Evolutionary conservation across 495 filamentous ascomycete genomes (phyloP), one percentile per base, ranked within the genome.

Genomic region (Entonaema liquescens): DNA sequence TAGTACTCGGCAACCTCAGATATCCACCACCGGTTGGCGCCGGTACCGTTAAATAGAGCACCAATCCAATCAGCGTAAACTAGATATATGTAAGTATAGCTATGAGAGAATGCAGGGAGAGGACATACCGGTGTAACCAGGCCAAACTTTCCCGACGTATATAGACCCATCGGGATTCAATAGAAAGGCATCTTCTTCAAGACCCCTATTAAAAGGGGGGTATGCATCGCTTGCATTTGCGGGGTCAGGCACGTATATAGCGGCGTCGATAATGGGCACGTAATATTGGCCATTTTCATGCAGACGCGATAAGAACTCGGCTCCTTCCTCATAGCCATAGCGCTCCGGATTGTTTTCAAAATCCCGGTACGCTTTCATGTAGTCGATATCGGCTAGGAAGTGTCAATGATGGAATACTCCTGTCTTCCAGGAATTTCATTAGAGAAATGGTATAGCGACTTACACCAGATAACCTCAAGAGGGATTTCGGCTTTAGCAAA

Each of bases 111-210:
- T 19, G 1, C 6, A 15, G 8, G 8, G 5, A 26, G 25, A 54
- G 47, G 21, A 42, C 36, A 60, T 72, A 81, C 80, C 79, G 3
- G 92, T 91, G 44, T 88, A 87, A 44, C 94, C 94, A n/a, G 93
- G 93, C 94, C 94, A 97, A 15, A 97, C 93, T 12, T 88, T 89
- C 12, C 91, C 93, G 63, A 89, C 80, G 72, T 93, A 95, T 15
- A 92, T 75, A n/a, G 85, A 86, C 2, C 89, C 90, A 55, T 95
- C 88, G 2, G 86, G 81, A 56, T 87, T 86, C 42, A 88, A 82
- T n/a, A 97, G 77, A 77, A 95, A 94, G 17, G 89, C 80, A 52
- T 88, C 84, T 21, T 84, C 80, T 12, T 83, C 84, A 26, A 91
- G 81, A 15, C 93, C 93, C 5, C 90, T 85, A 21, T 86, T 84